Base-by-base conservation (phyloP, 805 yeast species). In the Candida boleticola region DNA sequence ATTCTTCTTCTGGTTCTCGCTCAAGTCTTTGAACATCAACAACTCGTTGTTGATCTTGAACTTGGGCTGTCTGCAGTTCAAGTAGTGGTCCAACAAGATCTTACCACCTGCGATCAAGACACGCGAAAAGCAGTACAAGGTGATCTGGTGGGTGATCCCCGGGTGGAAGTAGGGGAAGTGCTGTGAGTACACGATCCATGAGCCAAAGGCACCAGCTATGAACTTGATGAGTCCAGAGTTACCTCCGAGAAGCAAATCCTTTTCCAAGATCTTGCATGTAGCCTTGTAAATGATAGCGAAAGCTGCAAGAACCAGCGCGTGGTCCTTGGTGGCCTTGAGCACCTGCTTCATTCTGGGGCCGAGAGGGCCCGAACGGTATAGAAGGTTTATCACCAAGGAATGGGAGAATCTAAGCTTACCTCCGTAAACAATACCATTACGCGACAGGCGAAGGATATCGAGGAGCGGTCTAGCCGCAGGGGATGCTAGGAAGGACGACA, bases 81-180 rank as follows among this genome's bases (percentile, higher is more conserved):
- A 61, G 46, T 63, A 65, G 26, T 54, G 45, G 46, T 71, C 76
- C 36, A 68, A 72, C 10, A 75, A 37, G 34, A 74, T 70, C 53
- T 79, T 81, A 11, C 84, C 83, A 3, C 74, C 38, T 0, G 86
- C 92, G 32, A 86, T 55, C 38, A 79, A 55, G 3, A 83, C 87
- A 33, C 95, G 68, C 3, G 88, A 79, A 42, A 82, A 75, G 47
- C 88, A 83, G 53, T 85, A 85, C 39, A 85, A 69, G 1, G 89
- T 85, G 49, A 85, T 77, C 60, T 85, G 90, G 47, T 80, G 83
- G n/a, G 85, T 72, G 22, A 84, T 81, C 3, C 68, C 74, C 16
- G 71, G 66, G 48, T 68, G 68, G 54, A 70, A 70, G 33, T 57
- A 64, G 46, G 59, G 58, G 47, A 77, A 73, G 49, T 66, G 66